phyloP scores from a whole-genome alignment of 2,329 filamentous ascomycete genomes.

The Trichoderma arundinaceum region DNA sequence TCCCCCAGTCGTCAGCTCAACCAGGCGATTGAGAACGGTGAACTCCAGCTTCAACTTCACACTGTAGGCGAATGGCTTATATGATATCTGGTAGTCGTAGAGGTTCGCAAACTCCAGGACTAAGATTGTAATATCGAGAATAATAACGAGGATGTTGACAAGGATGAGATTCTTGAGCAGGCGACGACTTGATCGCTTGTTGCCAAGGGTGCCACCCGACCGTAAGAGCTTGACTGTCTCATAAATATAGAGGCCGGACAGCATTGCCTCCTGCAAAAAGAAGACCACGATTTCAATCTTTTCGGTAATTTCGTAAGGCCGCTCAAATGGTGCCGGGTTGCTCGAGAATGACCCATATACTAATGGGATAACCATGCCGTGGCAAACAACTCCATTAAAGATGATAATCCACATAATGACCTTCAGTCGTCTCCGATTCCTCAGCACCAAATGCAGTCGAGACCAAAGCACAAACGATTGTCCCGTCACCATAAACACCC shows the following conservation, averaged over 20 bases:
- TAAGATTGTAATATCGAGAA: conserved; percentile 48
- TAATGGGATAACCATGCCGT: conserved; percentile 61
- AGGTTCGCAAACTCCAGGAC: conserved; percentile 40
- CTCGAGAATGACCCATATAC: conserved; percentile 56
- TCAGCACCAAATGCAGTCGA: conserved; percentile 63
- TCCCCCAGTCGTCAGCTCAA: conserved; percentile 36
- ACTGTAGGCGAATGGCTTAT: conserved; percentile 43
- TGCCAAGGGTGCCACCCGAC: conserved; percentile 41
- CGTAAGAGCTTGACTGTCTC: conserved; percentile 55
- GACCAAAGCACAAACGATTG: conserved; percentile 67
- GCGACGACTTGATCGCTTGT: conserved; percentile 34
- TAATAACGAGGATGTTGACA: conserved; percentile 50
- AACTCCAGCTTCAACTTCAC: conserved; percentile 46
- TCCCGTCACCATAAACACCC: conserved; percentile 60
- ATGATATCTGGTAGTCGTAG: conserved; percentile 42
- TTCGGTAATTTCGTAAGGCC: conserved; percentile 52
- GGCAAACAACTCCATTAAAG: conserved; percentile 57
- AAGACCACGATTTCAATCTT: conserved; percentile 60
- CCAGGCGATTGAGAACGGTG: conserved; percentile 43
- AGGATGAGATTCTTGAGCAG: conserved; percentile 46
- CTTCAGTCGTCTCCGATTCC: conserved; percentile 53
- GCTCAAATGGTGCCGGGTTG: conserved; percentile 26
- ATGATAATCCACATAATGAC: conserved; percentile 63
- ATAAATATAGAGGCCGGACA: conserved; percentile 58
- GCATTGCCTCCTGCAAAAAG: conserved; percentile 59